Conservation (phyloP, 768 basidiomycete genomes). For the Pleurotus giganteus region DNA sequence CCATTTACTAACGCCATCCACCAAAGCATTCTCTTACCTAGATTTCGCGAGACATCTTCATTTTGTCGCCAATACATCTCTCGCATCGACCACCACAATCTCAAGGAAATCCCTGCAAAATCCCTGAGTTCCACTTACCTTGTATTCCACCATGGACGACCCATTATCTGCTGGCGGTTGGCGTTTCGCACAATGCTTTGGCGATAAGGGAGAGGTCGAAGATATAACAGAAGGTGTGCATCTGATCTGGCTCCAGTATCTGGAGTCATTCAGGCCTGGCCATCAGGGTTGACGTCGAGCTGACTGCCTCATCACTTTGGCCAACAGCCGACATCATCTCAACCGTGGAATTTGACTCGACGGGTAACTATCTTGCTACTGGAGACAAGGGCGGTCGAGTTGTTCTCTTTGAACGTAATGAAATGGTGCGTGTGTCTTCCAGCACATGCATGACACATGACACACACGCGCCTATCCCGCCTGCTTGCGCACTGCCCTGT, state of each 20-base stretch:
- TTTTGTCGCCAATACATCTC: slow-evolving; percentile 2
- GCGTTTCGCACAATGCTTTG: slow-evolving; percentile 99
- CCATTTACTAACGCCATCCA: slow-evolving; percentile 18
- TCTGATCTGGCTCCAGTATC: not conserved
- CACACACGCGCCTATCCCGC: slow-evolving; percentile 7
- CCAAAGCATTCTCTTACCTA: slow-evolving; percentile 1
- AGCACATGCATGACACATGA: slow-evolving; percentile 6
- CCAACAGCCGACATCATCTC: slow-evolving; percentile 97
- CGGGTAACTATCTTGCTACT: slow-evolving; percentile 98
- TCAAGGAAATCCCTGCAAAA: slow-evolving; percentile 19
- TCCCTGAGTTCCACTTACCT: slow-evolving; percentile 16
- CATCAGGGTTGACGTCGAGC: slow-evolving; percentile 14
- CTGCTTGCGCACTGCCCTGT: slow-evolving; percentile 20
- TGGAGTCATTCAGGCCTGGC: slow-evolving; percentile 3
- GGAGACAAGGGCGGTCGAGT: slow-evolving; percentile 99
- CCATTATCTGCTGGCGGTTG: slow-evolving; percentile 88
- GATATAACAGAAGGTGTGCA: slow-evolving; percentile 96
- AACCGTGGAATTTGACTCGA: slow-evolving; percentile 99
- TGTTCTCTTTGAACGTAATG: slow-evolving; percentile 97
- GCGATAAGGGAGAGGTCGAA: slow-evolving; percentile 99
- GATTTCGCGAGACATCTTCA: slow-evolving; percentile 11
- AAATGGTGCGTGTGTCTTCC: slow-evolving; percentile 57
- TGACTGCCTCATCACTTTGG: slow-evolving; percentile 18
- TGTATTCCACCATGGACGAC: slow-evolving; percentile 64
- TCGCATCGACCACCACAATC: slow-evolving; percentile 4